Conservation (phyloP, 2,329 filamentous ascomycete species). For the Beauveria medogensis region DNA sequence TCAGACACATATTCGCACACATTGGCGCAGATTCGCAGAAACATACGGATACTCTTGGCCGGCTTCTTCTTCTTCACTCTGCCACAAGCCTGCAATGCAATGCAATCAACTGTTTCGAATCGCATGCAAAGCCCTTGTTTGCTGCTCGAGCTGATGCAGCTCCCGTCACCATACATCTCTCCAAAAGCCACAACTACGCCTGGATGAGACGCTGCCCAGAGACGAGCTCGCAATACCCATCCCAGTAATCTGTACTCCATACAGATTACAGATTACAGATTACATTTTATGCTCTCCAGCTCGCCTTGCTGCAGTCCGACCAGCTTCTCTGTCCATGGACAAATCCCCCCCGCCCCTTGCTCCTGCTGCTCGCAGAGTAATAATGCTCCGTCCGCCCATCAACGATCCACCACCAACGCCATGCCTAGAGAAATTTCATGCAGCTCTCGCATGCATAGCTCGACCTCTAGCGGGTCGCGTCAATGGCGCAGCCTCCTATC, state of each 20-base stretch:
- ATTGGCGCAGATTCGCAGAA: neutral
- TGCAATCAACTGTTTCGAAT: neutral
- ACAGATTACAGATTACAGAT: too few relatives aligned
- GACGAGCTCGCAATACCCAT: neutral
- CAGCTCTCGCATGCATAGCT: constrained; percentile 9
- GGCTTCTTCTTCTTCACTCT: neutral
- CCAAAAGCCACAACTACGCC: constrained; percentile 6
- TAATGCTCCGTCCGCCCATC: neutral
- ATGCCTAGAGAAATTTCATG: constrained; percentile 10
- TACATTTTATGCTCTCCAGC: neutral
- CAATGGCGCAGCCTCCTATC: neutral
- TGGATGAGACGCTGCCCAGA: neutral
- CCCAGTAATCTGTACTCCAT: too few relatives aligned
- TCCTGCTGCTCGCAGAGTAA: neutral
- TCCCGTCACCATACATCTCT: neutral
- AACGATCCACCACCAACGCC: constrained; percentile 7
- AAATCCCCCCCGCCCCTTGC: neutral
- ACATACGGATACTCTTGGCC: neutral
- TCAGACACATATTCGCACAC: too few relatives aligned
- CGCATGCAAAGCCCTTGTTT: neutral
- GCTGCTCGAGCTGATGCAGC: neutral
- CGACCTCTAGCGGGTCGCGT: constrained; percentile 3
- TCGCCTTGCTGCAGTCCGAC: neutral
- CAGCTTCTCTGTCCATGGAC: neutral
- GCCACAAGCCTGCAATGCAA: neutral